Percentiles rank a stretch among this genome's conserved stretches.
Evolutionary conservation across 129 eudicot species (phyloP).

Genomic region (Chrysanthemum lavandulifolium): DNA sequence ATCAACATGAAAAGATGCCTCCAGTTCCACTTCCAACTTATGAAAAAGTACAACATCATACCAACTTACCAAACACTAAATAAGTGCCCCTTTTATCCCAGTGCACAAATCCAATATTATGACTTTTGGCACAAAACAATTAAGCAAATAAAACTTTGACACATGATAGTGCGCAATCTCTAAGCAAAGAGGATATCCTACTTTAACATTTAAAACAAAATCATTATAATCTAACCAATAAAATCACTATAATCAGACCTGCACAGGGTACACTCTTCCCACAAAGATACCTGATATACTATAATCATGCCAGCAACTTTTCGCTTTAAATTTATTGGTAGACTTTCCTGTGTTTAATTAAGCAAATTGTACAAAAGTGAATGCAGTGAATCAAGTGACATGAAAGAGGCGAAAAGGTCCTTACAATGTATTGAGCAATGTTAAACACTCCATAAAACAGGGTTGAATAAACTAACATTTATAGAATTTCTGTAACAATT

Average conservation of each 20-base stretch:
- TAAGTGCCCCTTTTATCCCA: neutral
- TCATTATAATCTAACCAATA: neutral
- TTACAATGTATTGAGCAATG: neutral
- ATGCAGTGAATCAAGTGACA: conserved; percentile 7
- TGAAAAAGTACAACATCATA: neutral
- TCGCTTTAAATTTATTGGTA: conserved; percentile 2
- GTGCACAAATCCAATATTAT: neutral
- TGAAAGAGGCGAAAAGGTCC: neutral
- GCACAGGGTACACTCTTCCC: neutral
- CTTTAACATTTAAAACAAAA: neutral
- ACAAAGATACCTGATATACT: neutral
- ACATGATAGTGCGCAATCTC: neutral
- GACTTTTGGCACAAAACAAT: neutral
- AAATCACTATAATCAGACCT: neutral
- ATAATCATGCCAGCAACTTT: neutral
- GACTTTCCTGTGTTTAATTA: neutral
- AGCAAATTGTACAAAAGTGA: neutral
- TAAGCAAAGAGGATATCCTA: neutral
- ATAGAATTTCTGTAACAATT: too few species aligned
- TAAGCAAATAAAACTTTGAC: neutral
- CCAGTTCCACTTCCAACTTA: neutral
- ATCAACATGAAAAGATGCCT: neutral
- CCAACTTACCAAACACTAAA: neutral
- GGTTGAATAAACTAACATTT: neutral
- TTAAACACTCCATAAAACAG: neutral